Base-by-base conservation (phyloP, 1,284 basidiomycete genomes). In the Puccinia horiana region DNA sequence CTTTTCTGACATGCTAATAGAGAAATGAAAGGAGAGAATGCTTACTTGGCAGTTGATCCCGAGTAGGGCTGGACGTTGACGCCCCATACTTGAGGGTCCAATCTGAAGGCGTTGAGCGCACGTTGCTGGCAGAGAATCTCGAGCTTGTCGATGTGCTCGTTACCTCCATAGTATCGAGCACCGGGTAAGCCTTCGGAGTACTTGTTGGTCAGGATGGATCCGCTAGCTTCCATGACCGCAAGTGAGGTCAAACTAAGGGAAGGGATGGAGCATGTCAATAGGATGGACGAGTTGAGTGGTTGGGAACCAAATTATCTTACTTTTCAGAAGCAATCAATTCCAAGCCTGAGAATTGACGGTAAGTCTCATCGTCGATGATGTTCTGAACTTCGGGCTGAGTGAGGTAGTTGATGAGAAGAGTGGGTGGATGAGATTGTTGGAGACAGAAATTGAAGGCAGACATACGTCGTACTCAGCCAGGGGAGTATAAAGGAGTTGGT, bases 61-160 rank as follows among this genome's bases (percentile, higher is more conserved):
- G 95, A 98, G 90, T 99, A 99, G 26, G 97, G 97, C 89, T 99
- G 97, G 84, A 99, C 97, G 87, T 99, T 99, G 88, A 99, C 96
- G 86, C 97, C 96, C 97, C 97, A 99, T 83, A 89, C 86, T 83
- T 91, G 90, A 78, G 93, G 91, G 89, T 98, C 95, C 84, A 98
- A 93, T 90, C 95, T 92, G 91, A 98, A 99, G 12, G 97, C 96
- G 89, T 93, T 90, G 85, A 99, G 91, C 49, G 97, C 97, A 87
- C 97, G 94, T 89, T 96, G 92, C 88, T 94, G 94, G 90, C 94
- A 96, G 83, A 99, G 92, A 84, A 91, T 89, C 89, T 99, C 97
- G 86, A 99, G 93, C 88, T 96, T 93, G 87, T 99, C 97, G 86
- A 98, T 94, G 90, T 93, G 94, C 86, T 88, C 94, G 89, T 96